Evolutionary conservation across 2,329 filamentous ascomycete species (phyloP).

Genomic region (Coleophoma eucalyptorum): DNA sequence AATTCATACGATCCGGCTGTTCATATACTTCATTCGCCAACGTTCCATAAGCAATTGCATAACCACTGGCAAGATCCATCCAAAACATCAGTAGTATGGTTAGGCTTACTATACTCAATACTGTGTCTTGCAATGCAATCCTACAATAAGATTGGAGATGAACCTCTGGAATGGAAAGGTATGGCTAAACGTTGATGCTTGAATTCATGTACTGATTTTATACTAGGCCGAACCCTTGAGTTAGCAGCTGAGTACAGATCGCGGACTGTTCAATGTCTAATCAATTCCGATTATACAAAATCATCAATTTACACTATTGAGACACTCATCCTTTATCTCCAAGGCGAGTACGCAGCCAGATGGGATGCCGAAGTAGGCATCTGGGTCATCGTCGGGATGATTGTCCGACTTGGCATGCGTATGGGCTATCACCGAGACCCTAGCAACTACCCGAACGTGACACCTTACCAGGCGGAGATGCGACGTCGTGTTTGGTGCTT

Average conservation of each 20-base stretch:
- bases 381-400: constrained; percentile 48
- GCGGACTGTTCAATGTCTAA: constrained; percentile 73
- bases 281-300: constrained; percentile 73
- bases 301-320: constrained; percentile 74
- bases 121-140: constrained; percentile 75
- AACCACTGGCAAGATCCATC: constrained; percentile 68
- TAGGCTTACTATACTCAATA: constrained; percentile 73
- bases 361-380: constrained; percentile 63
- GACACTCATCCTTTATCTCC: constrained; percentile 70
- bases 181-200: constrained; percentile 22
- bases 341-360: constrained; percentile 70
- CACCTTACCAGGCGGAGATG: constrained; percentile 77
- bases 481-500: constrained; percentile 65
- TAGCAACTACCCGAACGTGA: constrained; percentile 67
- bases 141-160: constrained; percentile 75
- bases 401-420: constrained; percentile 50
- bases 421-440: constrained; percentile 68
- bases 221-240: constrained; percentile 43
- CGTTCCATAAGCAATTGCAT: constrained; percentile 71
- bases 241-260: constrained; percentile 62
- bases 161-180: constrained; percentile 75
- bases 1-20: constrained; percentile 72
- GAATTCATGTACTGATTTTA: constrained; percentile 29
- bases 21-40: constrained; percentile 76
- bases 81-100: constrained; percentile 72